Percentiles rank a stretch among this genome's conserved stretches.
Evolutionary conservation across 768 basidiomycete species (phyloP).

Genomic region (Sistotremastrum niveocremeum): DNA sequence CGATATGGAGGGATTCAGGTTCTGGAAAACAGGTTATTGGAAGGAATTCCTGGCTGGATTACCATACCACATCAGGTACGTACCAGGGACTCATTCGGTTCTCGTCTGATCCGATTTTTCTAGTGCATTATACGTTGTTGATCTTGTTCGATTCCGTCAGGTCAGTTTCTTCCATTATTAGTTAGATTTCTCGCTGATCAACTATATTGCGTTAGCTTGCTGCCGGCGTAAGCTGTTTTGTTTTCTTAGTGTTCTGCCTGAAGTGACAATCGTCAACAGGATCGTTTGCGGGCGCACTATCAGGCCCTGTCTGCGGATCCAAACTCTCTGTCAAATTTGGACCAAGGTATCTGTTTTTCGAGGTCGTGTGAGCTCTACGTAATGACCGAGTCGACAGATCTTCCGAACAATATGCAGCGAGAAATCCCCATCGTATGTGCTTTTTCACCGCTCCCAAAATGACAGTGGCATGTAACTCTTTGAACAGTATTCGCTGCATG

Average conservation of each 20-base stretch:
- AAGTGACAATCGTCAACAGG: constrained; percentile 26
- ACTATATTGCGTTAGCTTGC: not conserved
- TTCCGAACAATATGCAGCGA: constrained; percentile 89
- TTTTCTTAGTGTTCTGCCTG: not conserved
- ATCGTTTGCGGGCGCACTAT: constrained; percentile 82
- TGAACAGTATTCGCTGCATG: constrained; percentile 64
- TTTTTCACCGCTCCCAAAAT: no score
- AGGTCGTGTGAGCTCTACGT: no score
- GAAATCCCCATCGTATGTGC: constrained; percentile 82
- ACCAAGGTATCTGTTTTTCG: constrained; percentile 50
- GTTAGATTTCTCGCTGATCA: not conserved
- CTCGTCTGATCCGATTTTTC: constrained; percentile 2
- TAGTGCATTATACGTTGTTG: constrained; percentile 92
- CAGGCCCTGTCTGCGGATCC: constrained; percentile 92
- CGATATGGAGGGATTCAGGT: constrained; percentile 96
- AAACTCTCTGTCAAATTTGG: constrained; percentile 83
- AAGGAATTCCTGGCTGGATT: constrained; percentile 68
- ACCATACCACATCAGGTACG: constrained; percentile 92
- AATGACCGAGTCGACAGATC: constrained; percentile 35
- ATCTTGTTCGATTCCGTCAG: constrained; percentile 89
- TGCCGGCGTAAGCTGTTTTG: not conserved
- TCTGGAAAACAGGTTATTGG: constrained; percentile 99
- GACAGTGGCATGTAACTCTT: constrained; percentile 1
- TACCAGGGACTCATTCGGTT: constrained; percentile 1
- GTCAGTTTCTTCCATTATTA: constrained; percentile 24